Evolutionary conservation across 345 rosid species (phyloP).

Genomic region (Eucalyptus urophylla): DNA sequence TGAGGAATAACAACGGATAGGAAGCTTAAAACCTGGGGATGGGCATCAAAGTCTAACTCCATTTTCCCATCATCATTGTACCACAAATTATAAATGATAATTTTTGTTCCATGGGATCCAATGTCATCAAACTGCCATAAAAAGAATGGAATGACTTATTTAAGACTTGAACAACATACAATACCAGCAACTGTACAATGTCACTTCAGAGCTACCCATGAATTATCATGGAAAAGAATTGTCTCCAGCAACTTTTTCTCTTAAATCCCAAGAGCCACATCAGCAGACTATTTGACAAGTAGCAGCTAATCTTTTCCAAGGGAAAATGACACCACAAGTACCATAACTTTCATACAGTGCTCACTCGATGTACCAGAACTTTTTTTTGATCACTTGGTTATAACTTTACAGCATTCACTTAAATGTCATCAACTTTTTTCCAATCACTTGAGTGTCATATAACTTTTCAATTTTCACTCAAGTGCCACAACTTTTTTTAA

Average conservation of each 20-base stretch:
- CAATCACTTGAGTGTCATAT: background rate
- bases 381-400: background rate
- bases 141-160: background rate
- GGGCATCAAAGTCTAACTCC: conserved; percentile 75
- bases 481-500: background rate
- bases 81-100: conserved; percentile 86
- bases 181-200: background rate
- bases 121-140: conserved; percentile 69
- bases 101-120: conserved; percentile 79
- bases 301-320: background rate
- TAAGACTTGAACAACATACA: background rate
- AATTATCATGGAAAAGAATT: background rate
- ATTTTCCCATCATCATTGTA: conserved; percentile 37
- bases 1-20: background rate
- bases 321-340: background rate
- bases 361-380: background rate
- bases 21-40: conserved; percentile 41
- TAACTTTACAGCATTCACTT: background rate
- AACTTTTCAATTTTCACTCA: background rate
- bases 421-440: no score
- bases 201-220: background rate
- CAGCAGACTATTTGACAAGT: background rate
- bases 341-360: background rate
- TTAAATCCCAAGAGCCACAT: background rate
- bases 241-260: background rate